Conservation (phyloP, 352 stramenopile genomes). For the Phytopythium oedochilum region DNA sequence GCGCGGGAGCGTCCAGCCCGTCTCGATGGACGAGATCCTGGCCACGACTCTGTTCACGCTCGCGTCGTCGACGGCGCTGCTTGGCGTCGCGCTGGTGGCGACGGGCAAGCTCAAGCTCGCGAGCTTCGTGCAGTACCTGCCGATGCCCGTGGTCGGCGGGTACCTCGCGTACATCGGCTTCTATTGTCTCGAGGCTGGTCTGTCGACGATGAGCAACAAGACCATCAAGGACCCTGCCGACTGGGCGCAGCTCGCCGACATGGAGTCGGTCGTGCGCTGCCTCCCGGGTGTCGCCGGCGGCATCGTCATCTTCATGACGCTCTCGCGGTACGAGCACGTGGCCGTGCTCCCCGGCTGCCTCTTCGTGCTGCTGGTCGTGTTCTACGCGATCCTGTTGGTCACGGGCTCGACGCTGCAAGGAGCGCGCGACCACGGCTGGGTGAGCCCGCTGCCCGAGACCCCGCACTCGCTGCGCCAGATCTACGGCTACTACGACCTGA, state of each 20-base stretch:
- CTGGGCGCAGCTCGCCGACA: conserved; percentile 79
- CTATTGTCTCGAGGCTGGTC: conserved; percentile 77
- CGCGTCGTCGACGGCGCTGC: conserved; percentile 85
- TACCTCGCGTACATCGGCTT: conserved; percentile 98
- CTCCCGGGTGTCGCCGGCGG: conserved; percentile 82
- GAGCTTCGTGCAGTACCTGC: conserved; percentile 96
- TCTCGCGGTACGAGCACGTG: conserved; percentile 79
- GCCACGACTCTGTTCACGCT: conserved; percentile 94
- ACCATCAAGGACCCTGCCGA: conserved; percentile 87
- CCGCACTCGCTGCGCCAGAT: conserved; percentile 64
- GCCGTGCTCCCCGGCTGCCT: conserved; percentile 87
- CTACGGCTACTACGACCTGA: conserved; percentile 78
- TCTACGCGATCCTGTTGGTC: conserved; percentile 77
- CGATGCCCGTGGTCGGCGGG: conserved; percentile 96
- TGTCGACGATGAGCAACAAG: conserved; percentile 88
- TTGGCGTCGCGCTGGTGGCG: conserved; percentile 92
- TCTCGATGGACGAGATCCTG: conserved; percentile 81
- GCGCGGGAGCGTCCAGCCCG: conserved; percentile 51
- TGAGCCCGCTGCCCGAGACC: conserved; percentile 68
- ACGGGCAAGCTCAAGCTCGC: conserved; percentile 94
- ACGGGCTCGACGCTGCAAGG: conserved; percentile 82
- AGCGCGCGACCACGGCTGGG: conserved; percentile 90
- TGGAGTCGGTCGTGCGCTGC: conserved; percentile 78
- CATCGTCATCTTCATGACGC: conserved; percentile 79
- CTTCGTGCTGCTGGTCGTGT: conserved; percentile 79